These are phyloP conservation scores for Cryptosporidium parvum DNA, from an alignment of 169 alveolate species.

Conservation along the genomic window DNA sequence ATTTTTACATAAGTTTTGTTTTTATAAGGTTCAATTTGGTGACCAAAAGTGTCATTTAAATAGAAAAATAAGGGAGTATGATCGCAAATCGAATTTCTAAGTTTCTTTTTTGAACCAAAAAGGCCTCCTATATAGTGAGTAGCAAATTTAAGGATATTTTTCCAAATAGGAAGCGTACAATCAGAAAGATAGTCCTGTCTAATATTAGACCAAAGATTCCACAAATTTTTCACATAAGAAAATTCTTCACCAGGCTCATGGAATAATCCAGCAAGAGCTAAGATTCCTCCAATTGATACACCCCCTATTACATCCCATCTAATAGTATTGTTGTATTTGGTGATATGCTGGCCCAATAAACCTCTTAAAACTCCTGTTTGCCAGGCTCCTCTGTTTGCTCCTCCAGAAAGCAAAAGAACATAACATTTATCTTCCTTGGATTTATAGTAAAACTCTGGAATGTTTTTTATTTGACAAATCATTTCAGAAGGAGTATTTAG, in stretches of 20 bases:
- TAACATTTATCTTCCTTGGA: constrained; percentile 54
- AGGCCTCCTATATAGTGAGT: constrained; percentile 57
- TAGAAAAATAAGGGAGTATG: constrained; percentile 36
- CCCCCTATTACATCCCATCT: constrained; percentile 75
- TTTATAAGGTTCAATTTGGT: constrained; percentile 43
- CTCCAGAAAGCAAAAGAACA: constrained; percentile 70
- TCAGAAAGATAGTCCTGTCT: constrained; percentile 72
- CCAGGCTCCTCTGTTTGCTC: constrained; percentile 77
- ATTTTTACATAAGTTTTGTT: constrained; percentile 38
- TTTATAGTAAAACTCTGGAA: constrained; percentile 46
- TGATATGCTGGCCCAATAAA: constrained; percentile 36
- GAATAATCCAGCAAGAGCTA: constrained; percentile 70
- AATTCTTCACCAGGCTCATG: constrained; percentile 74
- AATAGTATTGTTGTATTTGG: constrained; percentile 50
- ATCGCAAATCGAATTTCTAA: constrained; percentile 55
- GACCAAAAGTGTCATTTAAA: constrained; percentile 63
- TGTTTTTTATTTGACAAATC: not conserved
- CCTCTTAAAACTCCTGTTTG: constrained; percentile 74
- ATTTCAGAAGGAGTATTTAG: not conserved
- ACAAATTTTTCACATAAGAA: constrained; percentile 17
- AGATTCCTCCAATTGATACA: constrained; percentile 59
- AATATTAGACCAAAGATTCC: constrained; percentile 63
- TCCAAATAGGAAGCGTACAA: constrained; percentile 72
- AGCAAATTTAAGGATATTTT: constrained; percentile 28
- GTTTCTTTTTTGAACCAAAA: constrained; percentile 26